A percentile compares a stretch with the other conserved stretches of the same genome.
Evolutionary conservation across 495 filamentous ascomycete genomes (phyloP).

Genomic region (Penicillium antarcticum): DNA sequence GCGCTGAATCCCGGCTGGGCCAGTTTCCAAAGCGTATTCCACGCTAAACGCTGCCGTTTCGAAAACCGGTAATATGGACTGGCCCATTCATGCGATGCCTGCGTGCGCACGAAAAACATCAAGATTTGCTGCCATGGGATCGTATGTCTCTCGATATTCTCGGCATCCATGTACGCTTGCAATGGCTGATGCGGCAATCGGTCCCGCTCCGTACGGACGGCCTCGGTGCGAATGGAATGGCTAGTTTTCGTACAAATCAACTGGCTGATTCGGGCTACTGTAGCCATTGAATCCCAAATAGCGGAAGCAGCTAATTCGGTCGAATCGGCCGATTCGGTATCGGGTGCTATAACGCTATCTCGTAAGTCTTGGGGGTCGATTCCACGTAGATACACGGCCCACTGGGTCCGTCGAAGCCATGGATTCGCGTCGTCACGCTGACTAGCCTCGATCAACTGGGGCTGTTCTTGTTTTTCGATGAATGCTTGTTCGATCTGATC

Average conservation of each 20-base stretch:
- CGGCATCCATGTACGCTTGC: conserved; percentile 8
- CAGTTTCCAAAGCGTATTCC: not conserved
- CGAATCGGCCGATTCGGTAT: no score
- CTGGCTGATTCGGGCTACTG: conserved; percentile 6
- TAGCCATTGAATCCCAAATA: not conserved
- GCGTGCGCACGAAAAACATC: conserved; percentile 10
- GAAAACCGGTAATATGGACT: not conserved
- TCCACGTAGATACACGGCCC: conserved; percentile 2
- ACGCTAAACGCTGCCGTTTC: not conserved
- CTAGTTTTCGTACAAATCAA: not conserved
- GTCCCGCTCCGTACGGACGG: not conserved
- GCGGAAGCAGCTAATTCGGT: not conserved
- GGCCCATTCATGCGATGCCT: not conserved
- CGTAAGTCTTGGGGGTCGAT: not conserved
- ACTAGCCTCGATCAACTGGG: not conserved
- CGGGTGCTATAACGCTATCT: not conserved
- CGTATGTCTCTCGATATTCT: conserved; percentile 3
- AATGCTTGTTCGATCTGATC: not conserved
- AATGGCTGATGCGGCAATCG: conserved; percentile 1
- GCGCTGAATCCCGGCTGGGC: not conserved
- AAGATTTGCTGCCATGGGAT: conserved; percentile 14
- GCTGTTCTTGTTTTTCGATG: not conserved
- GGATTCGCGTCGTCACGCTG: conserved; percentile 5
- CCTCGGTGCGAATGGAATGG: not conserved
- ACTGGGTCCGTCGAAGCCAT: conserved; percentile 9